phyloP scores from a whole-genome alignment of 345 rosid species.

The Pugionium dolabratum region DNA sequence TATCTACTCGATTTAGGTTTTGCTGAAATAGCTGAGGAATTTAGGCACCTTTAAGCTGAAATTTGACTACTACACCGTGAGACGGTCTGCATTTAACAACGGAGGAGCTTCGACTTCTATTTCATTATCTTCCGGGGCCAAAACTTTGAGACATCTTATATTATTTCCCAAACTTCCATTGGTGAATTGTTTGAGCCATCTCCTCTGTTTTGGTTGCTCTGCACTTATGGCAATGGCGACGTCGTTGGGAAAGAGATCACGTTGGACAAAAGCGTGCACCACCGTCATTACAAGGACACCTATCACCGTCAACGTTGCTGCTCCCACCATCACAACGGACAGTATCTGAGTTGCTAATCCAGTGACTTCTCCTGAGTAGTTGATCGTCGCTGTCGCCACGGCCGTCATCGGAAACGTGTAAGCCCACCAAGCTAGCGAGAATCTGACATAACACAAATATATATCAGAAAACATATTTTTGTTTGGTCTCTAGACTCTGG shows the following conservation, averaged over 20 bases:
- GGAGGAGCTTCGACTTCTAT: slow-evolving; percentile 51
- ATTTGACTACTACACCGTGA: no score
- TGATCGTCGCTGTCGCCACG: slow-evolving; percentile 67
- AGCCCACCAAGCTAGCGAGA: slow-evolving; percentile 96
- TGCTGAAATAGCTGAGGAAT: no score
- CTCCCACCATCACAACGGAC: slow-evolving; percentile 42
- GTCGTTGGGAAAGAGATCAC: slow-evolving; percentile 67
- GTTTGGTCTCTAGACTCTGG: not conserved
- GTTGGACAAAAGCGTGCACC: slow-evolving; percentile 52
- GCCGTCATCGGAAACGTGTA: slow-evolving; percentile 86
- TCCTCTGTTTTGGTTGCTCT: slow-evolving; percentile 52
- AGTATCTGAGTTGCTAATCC: slow-evolving; percentile 49
- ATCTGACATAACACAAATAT: slow-evolving; percentile 44
- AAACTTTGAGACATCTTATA: slow-evolving; percentile 52
- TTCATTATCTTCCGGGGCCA: slow-evolving; percentile 26
- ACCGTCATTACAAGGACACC: slow-evolving; percentile 55
- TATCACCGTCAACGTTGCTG: slow-evolving; percentile 55
- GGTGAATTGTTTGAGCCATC: slow-evolving; percentile 52
- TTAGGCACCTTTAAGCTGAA: no score
- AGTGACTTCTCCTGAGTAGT: slow-evolving; percentile 57
- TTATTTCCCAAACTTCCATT: slow-evolving; percentile 54
- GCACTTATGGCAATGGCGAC: slow-evolving; percentile 72
- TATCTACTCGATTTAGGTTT: no score
- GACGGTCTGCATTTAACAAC: no score
- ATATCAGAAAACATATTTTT: slow-evolving; percentile 8